A percentile compares a stretch with the other conserved stretches of the same genome.
Evolutionary conservation across 2,329 filamentous ascomycete genomes (phyloP).

Genomic region (Aspergillus flavus): DNA sequence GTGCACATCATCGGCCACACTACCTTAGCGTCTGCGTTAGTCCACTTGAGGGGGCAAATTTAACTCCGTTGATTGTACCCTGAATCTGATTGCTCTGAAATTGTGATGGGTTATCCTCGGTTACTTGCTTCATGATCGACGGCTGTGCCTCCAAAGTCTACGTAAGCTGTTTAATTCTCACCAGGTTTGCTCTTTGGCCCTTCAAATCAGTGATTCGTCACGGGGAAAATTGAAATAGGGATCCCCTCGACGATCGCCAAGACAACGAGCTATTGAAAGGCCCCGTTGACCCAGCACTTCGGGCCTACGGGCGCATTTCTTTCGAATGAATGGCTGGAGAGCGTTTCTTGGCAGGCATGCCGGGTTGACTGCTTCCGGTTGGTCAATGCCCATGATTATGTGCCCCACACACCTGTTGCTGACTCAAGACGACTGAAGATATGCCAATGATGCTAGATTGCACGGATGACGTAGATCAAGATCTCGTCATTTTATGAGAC

Average conservation of each 20-base stretch:
- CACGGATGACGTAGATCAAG: neutral
- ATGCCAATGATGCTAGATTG: neutral
- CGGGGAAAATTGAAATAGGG: neutral
- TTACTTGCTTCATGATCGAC: neutral
- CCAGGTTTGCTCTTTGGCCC: neutral
- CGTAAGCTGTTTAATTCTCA: slow-evolving; percentile 1
- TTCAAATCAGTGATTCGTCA: neutral
- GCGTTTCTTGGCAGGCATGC: slow-evolving; percentile 1
- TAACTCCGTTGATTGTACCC: neutral
- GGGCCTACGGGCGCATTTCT: neutral
- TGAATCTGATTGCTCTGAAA: slow-evolving; percentile 3
- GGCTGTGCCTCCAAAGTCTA: neutral
- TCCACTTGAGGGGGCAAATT: neutral
- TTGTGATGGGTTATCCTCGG: neutral
- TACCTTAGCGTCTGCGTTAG: slow-evolving; percentile 13
- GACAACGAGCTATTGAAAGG: neutral
- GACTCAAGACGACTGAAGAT: neutral
- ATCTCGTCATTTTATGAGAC: neutral
- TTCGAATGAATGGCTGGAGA: neutral
- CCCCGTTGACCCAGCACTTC: neutral
- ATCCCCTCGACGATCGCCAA: slow-evolving; percentile 1
- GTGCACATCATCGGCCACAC: slow-evolving; percentile 14
- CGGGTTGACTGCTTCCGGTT: neutral
- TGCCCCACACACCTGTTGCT: neutral
- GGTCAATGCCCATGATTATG: neutral